Evolutionary conservation across 139 green algal genomes (phyloP), one percentile per base, ranked within the genome.

Genomic region (Chlamydomonas applanata): DNA sequence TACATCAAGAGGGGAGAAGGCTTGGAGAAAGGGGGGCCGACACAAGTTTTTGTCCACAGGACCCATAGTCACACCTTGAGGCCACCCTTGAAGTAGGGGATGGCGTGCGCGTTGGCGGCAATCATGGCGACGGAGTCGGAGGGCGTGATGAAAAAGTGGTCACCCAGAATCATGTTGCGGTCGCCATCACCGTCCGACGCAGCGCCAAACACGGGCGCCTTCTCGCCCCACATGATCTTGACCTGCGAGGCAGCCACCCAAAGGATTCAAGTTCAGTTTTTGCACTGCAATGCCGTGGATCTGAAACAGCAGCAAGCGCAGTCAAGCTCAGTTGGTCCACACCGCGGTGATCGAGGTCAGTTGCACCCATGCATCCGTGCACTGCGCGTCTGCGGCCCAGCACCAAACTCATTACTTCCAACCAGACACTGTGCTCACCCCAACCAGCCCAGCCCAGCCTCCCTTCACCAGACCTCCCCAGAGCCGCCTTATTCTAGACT

Each of bases 161-260:
- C 85, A 56, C 96, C 96, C 69, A 99, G 88, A 80, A 99, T 94
- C 96, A 99, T 99, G 92, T 99, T 99, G 79, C 96, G 91, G 86
- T 99, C 96, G 66, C 95, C 96, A 75, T 99, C 96, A 64, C 94
- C 94, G 75, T 98, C 94, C 19, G 82, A 90, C 54, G 93, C 93
- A 11, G 91, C 92, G 33, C 95, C 95, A 62, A 98, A 94, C 57
- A 84, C 79, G 35, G 93, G 91, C 4, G 86, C 93, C 30, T 92
- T 63, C 25, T 89, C 78, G 5, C 35, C 75, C 81, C 83, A 95
- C 91, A 96, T 94, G 68, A 94, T 89, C 78, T 93, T 88, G n/a
- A 90, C 85, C 79, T 88, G 76, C n/a, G 19, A 13, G 16, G 46
- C 46, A 13, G 16, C 46, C 46, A 16, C 46, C 46, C 46, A 16